phyloP scores from a whole-genome alignment of 2,329 filamentous ascomycete genomes.

The Aspergillus pseudotamarii region DNA sequence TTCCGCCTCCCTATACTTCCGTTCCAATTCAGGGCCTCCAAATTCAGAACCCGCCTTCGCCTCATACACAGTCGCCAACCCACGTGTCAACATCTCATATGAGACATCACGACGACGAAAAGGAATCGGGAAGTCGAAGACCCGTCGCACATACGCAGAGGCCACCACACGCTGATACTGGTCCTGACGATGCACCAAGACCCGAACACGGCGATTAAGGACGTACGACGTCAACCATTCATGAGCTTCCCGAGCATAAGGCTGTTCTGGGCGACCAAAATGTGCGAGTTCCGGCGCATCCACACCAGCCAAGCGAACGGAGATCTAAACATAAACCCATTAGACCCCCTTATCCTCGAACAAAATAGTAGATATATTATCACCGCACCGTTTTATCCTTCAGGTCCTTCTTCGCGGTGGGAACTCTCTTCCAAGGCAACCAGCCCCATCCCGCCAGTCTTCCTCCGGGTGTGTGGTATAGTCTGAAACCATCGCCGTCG shows the following conservation, averaged over 20 bases:
- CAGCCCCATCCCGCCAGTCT: conserved; percentile 88
- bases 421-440: conserved; percentile 72
- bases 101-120: conserved; percentile 76
- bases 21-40: conserved; percentile 65
- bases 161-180: conserved; percentile 92
- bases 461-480: conserved; percentile 95
- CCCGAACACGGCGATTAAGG: conserved; percentile 72
- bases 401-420: conserved; percentile 67
- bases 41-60: conserved; percentile 89
- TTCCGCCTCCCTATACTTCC: conserved; percentile 51
- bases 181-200: conserved; percentile 80
- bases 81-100: conserved; percentile 81
- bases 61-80: conserved; percentile 90
- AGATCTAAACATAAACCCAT: conserved; percentile 57
- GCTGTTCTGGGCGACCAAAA: conserved; percentile 86
- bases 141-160: conserved; percentile 73
- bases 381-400: conserved; percentile 73
- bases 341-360: not conserved
- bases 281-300: conserved; percentile 93
- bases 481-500: conserved; percentile 92
- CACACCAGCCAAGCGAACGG: conserved; percentile 85
- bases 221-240: conserved; percentile 78
- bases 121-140: conserved; percentile 40
- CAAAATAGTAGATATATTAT: not conserved
- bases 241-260: conserved; percentile 78